A percentile compares a stretch with the other conserved stretches of the same genome.
Evolutionary conservation across 2,329 filamentous ascomycete species (phyloP).

Genomic region (Diplodia sapinea): DNA sequence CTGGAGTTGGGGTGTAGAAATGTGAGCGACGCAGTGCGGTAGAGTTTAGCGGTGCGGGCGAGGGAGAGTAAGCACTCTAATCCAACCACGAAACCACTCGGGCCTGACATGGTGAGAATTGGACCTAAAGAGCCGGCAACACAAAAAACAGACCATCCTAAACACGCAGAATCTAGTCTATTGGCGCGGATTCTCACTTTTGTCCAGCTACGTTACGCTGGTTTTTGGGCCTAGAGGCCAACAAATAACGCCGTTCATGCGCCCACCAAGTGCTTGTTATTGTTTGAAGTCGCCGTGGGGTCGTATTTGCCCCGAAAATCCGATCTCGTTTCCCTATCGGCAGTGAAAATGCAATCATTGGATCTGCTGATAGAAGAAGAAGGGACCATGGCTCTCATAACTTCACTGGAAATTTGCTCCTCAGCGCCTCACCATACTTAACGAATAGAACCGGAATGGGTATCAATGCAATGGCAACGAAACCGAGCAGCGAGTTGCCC

Average conservation of each 20-base stretch:
- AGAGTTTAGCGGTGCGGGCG: not conserved
- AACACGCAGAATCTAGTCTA: not conserved
- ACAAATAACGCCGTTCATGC: not conserved
- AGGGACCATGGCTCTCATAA: slow-evolving; percentile 32
- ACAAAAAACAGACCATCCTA: not conserved
- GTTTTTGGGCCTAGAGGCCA: not conserved
- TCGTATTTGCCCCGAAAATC: not conserved
- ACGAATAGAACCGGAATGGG: slow-evolving; percentile 48
- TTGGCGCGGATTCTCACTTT: not conserved
- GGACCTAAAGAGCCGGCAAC: not conserved
- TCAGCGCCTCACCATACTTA: slow-evolving; percentile 43
- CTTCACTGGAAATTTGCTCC: slow-evolving; percentile 40
- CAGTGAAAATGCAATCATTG: not conserved
- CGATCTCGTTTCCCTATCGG: not conserved
- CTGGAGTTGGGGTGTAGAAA: not conserved
- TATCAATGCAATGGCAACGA: slow-evolving; percentile 40
- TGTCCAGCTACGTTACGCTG: not conserved
- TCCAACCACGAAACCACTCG: not conserved
- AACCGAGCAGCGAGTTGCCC: slow-evolving; percentile 47
- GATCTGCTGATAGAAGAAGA: not conserved
- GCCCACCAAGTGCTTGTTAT: not conserved
- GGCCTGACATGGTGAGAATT: not conserved
- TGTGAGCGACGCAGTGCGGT: not conserved
- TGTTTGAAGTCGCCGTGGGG: not conserved
- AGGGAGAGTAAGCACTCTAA: slow-evolving; percentile 6